Evolutionary conservation across 2,329 filamentous ascomycete genomes (phyloP).

Genomic region (Microdochium bolleyi): DNA sequence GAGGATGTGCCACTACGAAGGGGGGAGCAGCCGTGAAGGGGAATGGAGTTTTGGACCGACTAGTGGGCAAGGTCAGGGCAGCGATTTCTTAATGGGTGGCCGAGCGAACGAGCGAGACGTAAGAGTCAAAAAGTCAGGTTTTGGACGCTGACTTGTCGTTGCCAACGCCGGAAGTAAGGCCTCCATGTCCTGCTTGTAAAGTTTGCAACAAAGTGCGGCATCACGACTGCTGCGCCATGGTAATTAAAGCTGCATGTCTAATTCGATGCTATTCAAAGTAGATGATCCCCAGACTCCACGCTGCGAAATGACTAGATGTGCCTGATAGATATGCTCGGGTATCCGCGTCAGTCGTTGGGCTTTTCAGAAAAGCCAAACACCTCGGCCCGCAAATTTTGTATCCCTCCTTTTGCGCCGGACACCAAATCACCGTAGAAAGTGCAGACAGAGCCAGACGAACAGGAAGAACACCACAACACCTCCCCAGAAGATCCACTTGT

Average conservation of each 20-base stretch:
- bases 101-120: too few species aligned
- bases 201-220: too few species aligned
- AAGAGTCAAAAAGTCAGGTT: too few species aligned
- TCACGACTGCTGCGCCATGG: too few species aligned
- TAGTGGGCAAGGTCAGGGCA: too few species aligned
- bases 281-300: not conserved
- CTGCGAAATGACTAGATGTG: not conserved
- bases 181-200: too few species aligned
- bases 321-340: not conserved
- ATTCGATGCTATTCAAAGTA: not conserved
- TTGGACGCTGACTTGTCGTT: too few species aligned
- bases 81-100: too few species aligned
- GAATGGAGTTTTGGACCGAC: not conserved
- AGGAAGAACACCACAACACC: slow-evolving; percentile 80
- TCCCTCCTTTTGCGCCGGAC: slow-evolving; percentile 7
- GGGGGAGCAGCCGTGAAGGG: not conserved
- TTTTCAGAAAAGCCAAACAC: not conserved
- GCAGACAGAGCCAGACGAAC: slow-evolving; percentile 88
- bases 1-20: too few species aligned
- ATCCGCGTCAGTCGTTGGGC: not conserved
- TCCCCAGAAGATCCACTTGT: slow-evolving; percentile 96
- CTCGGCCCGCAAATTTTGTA: not conserved
- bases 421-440: slow-evolving; percentile 60
- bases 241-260: not conserved
- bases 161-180: too few species aligned